Evolutionary conservation across 306 rosid species (phyloP).

Genomic region (Leucaena leucocephala): DNA sequence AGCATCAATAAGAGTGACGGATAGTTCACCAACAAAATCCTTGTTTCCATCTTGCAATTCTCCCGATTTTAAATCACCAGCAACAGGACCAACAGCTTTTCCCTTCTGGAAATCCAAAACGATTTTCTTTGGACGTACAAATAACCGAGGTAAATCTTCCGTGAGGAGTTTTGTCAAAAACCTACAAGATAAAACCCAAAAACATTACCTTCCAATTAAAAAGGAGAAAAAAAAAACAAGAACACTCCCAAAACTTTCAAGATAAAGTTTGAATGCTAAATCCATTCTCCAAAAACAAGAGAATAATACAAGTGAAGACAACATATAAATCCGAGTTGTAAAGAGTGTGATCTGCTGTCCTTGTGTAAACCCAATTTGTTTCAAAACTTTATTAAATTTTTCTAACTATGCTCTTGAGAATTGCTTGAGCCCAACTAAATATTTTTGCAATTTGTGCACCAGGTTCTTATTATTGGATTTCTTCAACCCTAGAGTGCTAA

Average conservation of each 20-base stretch:
- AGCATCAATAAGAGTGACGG: slow-evolving; percentile 94
- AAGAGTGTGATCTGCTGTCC: background rate
- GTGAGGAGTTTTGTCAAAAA: slow-evolving; percentile 97
- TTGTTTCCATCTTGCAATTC: slow-evolving; percentile 88
- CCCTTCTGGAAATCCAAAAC: slow-evolving; percentile 93
- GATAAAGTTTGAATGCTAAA: slow-evolving; percentile 28
- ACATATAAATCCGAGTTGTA: background rate
- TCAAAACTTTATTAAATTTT: background rate
- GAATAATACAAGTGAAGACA: background rate
- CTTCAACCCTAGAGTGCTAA: background rate
- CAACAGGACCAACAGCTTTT: slow-evolving; percentile 90
- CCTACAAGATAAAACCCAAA: slow-evolving; percentile 52
- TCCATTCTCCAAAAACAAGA: background rate
- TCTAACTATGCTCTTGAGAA: background rate
- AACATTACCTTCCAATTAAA: slow-evolving; percentile 26
- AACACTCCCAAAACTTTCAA: background rate
- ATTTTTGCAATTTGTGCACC: background rate
- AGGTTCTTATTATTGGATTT: background rate
- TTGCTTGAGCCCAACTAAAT: background rate
- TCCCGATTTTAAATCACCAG: slow-evolving; percentile 68
- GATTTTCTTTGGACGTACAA: slow-evolving; percentile 98
- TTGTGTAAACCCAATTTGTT: background rate
- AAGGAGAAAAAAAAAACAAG: background rate
- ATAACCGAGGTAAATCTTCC: slow-evolving; percentile 83
- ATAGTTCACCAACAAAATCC: slow-evolving; percentile 92